phyloP scores from a whole-genome alignment of 352 stramenopile genomes.

The Globisporangium echinulatum region DNA sequence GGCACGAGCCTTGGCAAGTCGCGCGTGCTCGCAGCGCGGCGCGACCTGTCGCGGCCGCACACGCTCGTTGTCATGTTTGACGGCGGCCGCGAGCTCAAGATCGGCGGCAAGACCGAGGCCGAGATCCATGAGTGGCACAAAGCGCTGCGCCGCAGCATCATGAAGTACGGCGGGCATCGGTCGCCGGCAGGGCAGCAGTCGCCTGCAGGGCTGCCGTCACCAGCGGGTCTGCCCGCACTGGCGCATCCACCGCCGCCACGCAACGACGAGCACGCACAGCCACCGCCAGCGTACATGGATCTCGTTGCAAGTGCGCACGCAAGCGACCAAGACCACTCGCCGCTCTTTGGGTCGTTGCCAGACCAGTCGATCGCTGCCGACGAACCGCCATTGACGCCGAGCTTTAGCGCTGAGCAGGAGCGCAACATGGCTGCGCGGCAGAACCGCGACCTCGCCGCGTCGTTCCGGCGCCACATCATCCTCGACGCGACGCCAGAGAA shows the following conservation, averaged over 20 bases:
- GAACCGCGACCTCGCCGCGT: constrained; percentile 25
- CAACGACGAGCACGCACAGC: neutral
- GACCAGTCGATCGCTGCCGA: neutral
- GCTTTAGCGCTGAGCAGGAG: constrained; percentile 8
- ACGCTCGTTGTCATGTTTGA: constrained; percentile 62
- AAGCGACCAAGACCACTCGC: constrained; percentile 3
- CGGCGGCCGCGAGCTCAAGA: constrained; percentile 55
- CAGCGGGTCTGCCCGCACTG: neutral
- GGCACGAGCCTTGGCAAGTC: constrained; percentile 38
- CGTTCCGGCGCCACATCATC: constrained; percentile 60
- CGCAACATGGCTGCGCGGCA: constrained; percentile 15
- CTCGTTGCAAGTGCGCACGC: neutral
- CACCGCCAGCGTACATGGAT: constrained; percentile 3
- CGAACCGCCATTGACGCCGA: neutral
- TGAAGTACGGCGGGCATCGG: constrained; percentile 27
- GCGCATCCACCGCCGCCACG: neutral
- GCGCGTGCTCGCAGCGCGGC: constrained; percentile 45
- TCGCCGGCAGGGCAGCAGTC: constrained; percentile 10
- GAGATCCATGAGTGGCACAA: constrained; percentile 73
- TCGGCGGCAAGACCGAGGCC: constrained; percentile 52
- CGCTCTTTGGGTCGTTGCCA: constrained; percentile 10
- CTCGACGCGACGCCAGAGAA: constrained; percentile 52
- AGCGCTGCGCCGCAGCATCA: constrained; percentile 34
- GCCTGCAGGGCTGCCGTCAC: constrained; percentile 1
- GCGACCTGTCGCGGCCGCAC: constrained; percentile 50